A percentile compares a stretch with the other conserved stretches of the same genome.
Evolutionary conservation across 345 rosid species (phyloP).

Genomic region (Salix udensis): DNA sequence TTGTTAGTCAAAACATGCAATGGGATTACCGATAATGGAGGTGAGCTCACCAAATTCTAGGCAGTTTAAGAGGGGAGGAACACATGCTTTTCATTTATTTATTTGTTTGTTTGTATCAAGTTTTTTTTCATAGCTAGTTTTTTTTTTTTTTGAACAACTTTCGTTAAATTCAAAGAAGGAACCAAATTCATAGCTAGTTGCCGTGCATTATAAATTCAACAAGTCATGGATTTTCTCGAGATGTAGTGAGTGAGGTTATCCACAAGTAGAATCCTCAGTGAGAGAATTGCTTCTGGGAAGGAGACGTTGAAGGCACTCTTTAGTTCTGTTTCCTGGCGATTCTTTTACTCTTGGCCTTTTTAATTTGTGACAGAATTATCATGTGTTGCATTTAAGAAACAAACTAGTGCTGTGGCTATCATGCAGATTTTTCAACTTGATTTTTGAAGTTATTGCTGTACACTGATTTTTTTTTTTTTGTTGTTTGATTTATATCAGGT

Average conservation of each 20-base stretch:
- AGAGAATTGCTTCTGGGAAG: background rate
- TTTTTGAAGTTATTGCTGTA: background rate
- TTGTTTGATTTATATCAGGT: constrained; percentile 20
- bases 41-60: background rate
- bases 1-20: constrained; percentile 11
- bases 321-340: background rate
- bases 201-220: background rate
- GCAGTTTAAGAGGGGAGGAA: constrained; percentile 7
- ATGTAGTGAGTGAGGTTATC: background rate
- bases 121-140: background rate
- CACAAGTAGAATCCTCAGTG: background rate
- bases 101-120: background rate
- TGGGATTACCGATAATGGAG: background rate
- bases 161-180: no score
- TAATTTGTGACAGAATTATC: background rate
- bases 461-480: background rate
- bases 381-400: background rate
- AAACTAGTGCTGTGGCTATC: background rate
- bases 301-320: background rate
- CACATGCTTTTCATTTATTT: constrained; percentile 20
- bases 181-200: background rate
- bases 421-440: background rate
- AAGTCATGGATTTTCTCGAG: background rate
- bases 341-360: background rate
- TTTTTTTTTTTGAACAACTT: no score